Evolutionary conservation across 805 yeast species (phyloP), one percentile per base, ranked within the genome.

Genomic region (Candida qinlingensis): DNA sequence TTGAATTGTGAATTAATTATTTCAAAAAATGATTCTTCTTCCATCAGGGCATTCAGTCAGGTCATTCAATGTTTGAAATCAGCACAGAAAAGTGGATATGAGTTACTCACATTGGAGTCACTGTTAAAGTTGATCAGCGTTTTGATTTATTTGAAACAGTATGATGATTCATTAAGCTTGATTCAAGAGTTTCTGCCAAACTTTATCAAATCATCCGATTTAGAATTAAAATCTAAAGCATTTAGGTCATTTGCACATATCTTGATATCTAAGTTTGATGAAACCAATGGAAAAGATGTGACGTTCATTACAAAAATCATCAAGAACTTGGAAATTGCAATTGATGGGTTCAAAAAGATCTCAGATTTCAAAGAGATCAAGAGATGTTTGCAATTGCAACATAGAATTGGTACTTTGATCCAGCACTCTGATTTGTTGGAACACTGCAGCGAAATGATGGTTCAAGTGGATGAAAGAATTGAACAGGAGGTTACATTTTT

Each of bases 31-130:
- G 61, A 75, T 12, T 74, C 77, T 0, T 63, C 71, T 5, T 76
- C 80, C 11, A 62, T 74, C 8, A 69, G 84, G 48, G 79, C 77
- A 0, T 53, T 83, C 7, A 73, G 84, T 0, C 58, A 74, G 19
- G 56, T 81, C 0, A 59, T 77, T 6, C 78, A 77, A 51, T 71
- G 80, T 45, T 62, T 84, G 2, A 72, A 75, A 42, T 57, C 70
- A 10, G 76, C 85, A 0, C 70, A 72, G 25, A 58, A 62, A 4
- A 68, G 76, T 7, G 79, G 83, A 2, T 70, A 77, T 46, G 61
- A 70, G 4, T 60, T 75, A 0, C 59, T 76, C 7, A 61, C 73
- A 1, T 68, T 75, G 1, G 80, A 79, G 50, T 78, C 80, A 0
- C 57, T 76, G 3, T 48, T 79, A 6, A 60, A 73, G 3, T 61